Evolutionary conservation across 352 stramenopile species (phyloP).

Genomic region (Halophytophthora batemanensis): DNA sequence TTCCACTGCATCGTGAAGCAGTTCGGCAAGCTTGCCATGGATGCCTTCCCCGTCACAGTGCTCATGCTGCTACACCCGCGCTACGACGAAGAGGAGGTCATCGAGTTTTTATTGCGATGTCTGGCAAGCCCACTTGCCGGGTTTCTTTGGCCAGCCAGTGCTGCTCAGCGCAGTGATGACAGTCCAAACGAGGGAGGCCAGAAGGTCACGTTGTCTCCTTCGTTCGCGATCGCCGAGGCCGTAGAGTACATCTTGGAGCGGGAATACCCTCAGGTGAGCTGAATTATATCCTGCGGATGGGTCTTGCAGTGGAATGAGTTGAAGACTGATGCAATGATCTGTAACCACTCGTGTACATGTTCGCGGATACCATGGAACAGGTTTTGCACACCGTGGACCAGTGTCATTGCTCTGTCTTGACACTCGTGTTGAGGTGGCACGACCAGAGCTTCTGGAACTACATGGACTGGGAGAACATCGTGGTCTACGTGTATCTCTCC

Average conservation of each 20-base stretch:
- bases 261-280: slow-evolving; percentile 52
- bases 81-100: slow-evolving; percentile 30
- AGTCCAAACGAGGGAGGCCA: not conserved
- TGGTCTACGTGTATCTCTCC: slow-evolving; percentile 47
- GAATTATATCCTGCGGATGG: not conserved
- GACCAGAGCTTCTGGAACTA: slow-evolving; percentile 70
- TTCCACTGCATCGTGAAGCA: slow-evolving; percentile 53
- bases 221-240: slow-evolving; percentile 29
- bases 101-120: slow-evolving; percentile 32
- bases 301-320: not conserved
- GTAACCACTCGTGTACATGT: slow-evolving; percentile 3
- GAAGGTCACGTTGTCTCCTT: not conserved
- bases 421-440: slow-evolving; percentile 48
- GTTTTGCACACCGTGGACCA: slow-evolving; percentile 37
- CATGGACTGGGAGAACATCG: slow-evolving; percentile 59
- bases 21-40: slow-evolving; percentile 42
- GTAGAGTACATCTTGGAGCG: slow-evolving; percentile 42
- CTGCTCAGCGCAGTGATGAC: not conserved
- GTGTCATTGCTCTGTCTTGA: slow-evolving; percentile 45
- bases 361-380: slow-evolving; percentile 14
- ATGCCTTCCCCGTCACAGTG: slow-evolving; percentile 46
- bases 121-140: slow-evolving; percentile 15
- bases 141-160: slow-evolving; percentile 38
- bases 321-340: too few species aligned
- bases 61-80: slow-evolving; percentile 56